These are phyloP conservation scores for Phaffia tasmanica DNA, from an alignment of 768 basidiomycete genomes.

Conservation along the genomic window DNA sequence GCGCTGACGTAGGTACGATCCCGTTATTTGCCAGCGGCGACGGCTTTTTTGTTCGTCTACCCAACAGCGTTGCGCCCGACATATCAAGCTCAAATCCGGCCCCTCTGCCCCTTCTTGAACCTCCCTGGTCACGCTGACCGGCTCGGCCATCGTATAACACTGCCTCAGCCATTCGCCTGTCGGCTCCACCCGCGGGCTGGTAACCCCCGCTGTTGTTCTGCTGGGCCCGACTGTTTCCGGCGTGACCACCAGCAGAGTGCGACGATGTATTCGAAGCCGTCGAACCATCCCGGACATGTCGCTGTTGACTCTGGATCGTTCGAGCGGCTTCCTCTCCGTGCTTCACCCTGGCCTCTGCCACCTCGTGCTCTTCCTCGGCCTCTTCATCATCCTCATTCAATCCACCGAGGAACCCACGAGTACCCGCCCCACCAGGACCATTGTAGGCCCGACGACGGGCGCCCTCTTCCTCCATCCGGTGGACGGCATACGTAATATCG, in stretches of 20 bases:
- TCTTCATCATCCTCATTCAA: constrained; percentile 91
- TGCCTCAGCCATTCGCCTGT: constrained; percentile 41
- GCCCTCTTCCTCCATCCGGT: constrained; percentile 98
- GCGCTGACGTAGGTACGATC: too few species aligned
- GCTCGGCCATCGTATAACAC: constrained; percentile 54
- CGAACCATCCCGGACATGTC: constrained; percentile 27
- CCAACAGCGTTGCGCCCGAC: constrained; percentile 62
- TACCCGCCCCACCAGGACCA: constrained; percentile 64
- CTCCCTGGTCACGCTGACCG: constrained; percentile 55
- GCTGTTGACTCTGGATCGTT: constrained; percentile 39
- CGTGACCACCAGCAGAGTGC: constrained; percentile 3
- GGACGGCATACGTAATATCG: constrained; percentile 96
- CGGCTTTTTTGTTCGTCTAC: not conserved
- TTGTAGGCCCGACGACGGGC: constrained; percentile 72
- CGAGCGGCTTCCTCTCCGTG: constrained; percentile 40
- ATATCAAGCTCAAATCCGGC: constrained; percentile 71
- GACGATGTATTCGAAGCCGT: not conserved
- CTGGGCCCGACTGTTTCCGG: constrained; percentile 30
- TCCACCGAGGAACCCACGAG: constrained; percentile 63
- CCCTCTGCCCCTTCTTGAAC: constrained; percentile 29
- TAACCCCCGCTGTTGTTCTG: constrained; percentile 31
- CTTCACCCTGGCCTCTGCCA: constrained; percentile 46
- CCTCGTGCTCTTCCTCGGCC: constrained; percentile 42
- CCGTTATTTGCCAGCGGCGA: not conserved
- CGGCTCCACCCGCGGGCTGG: constrained; percentile 42